Percentiles rank a stretch among this genome's conserved stretches.
phyloP scores from a whole-genome alignment of 2,329 filamentous ascomycete species.

The Phialophora tarda region DNA sequence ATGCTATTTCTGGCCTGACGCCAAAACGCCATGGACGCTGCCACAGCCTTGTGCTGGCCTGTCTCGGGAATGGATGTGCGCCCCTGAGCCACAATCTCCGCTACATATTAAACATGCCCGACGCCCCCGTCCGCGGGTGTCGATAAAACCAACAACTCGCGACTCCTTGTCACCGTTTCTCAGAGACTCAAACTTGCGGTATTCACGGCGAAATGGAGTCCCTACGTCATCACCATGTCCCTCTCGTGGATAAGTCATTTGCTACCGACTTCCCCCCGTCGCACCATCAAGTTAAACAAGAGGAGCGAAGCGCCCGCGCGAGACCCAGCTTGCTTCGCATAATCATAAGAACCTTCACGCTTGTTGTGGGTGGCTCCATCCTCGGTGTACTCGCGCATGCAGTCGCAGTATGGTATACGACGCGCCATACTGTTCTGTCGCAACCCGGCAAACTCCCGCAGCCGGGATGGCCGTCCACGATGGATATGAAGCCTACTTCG shows the following conservation, averaged over 20 bases:
- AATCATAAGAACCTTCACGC: neutral
- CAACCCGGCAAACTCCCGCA: constrained; percentile 1
- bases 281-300: constrained; percentile 10
- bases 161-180: neutral
- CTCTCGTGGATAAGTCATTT: neutral
- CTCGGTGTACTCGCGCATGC: neutral
- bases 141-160: neutral
- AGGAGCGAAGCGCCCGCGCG: constrained; percentile 1
- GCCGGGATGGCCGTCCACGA: constrained; percentile 2
- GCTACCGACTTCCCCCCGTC: neutral
- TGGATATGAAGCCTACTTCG: constrained; percentile 6
- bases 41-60: neutral
- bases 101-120: neutral
- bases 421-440: neutral
- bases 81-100: neutral
- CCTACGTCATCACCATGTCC: neutral
- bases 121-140: neutral
- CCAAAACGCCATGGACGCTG: neutral
- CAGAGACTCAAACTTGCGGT: neutral
- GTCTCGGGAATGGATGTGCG: neutral
- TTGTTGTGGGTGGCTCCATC: neutral
- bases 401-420: neutral
- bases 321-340: constrained; percentile 9
- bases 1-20: neutral
- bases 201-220: constrained; percentile 4